Evolutionary conservation across 148 eudicot species (phyloP).

Genomic region (Silene uniflora): DNA sequence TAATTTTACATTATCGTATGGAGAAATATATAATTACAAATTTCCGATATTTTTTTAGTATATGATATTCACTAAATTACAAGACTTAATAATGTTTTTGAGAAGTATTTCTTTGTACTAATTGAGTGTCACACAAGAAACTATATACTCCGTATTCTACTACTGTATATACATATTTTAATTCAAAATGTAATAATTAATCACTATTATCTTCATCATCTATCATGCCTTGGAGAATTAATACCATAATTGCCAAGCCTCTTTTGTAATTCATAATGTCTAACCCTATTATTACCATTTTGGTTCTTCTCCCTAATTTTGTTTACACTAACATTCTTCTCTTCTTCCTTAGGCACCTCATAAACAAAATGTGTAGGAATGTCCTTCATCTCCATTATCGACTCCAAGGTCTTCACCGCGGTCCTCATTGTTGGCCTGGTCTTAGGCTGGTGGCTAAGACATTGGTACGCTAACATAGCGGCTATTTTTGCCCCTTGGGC

Average conservation of each 20-base stretch:
- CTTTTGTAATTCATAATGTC: conserved; percentile 36
- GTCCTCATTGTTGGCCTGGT: conserved; percentile 43
- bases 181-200: not conserved
- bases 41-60: too few relatives aligned
- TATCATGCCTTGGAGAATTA: conserved; percentile 14
- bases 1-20: not conserved
- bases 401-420: conserved; percentile 44
- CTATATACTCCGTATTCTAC: not conserved
- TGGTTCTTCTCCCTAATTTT: conserved; percentile 3
- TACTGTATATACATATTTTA: not conserved
- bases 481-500: conserved; percentile 42
- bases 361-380: conserved; percentile 42
- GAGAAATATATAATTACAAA: too few relatives aligned
- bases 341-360: conserved; percentile 30
- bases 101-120: not conserved
- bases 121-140: conserved; percentile 1
- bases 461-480: conserved; percentile 50
- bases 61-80: not conserved
- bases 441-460: conserved; percentile 46
- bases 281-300: conserved; percentile 21
- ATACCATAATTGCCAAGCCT: conserved; percentile 21
- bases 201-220: conserved; percentile 4
- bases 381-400: conserved; percentile 34
- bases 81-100: not conserved
- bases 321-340: not conserved